Percentiles rank a stretch among this genome's conserved stretches.
These are phyloP conservation scores for Cyberlindnera nakhonratchasimensis DNA, from an alignment of 805 yeast species.

Conservation along the genomic window DNA sequence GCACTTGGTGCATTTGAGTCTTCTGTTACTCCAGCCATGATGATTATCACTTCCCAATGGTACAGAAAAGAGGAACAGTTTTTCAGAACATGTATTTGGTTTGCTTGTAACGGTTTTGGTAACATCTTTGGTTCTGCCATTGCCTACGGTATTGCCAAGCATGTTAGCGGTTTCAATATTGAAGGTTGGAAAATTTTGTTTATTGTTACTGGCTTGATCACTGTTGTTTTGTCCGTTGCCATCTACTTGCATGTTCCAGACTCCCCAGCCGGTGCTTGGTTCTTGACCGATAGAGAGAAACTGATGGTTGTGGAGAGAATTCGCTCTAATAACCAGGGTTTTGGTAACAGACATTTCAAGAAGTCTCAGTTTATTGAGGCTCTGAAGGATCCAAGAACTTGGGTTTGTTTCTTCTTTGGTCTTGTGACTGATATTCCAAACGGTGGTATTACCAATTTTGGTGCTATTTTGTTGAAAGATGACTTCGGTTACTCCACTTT, in stretches of 20 bases:
- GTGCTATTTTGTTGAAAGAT: slow-evolving; percentile 17
- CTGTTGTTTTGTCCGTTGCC: slow-evolving; percentile 47
- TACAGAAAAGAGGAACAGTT: slow-evolving; percentile 47
- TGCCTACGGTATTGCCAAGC: slow-evolving; percentile 48
- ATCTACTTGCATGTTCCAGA: slow-evolving; percentile 52
- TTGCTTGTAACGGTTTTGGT: slow-evolving; percentile 44
- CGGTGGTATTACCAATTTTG: slow-evolving; percentile 40
- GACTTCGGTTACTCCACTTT: slow-evolving; percentile 29
- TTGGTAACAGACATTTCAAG: slow-evolving; percentile 53
- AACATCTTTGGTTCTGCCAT: slow-evolving; percentile 46
- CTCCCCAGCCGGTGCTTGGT: slow-evolving; percentile 48
- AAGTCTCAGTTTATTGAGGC: slow-evolving; percentile 52
- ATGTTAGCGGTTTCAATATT: slow-evolving; percentile 36
- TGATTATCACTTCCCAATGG: slow-evolving; percentile 54
- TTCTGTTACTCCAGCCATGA: slow-evolving; percentile 53
- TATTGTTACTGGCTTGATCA: slow-evolving; percentile 58
- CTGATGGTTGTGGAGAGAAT: slow-evolving; percentile 48
- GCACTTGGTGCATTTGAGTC: slow-evolving; percentile 51
- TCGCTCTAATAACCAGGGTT: slow-evolving; percentile 52
- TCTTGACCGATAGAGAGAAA: slow-evolving; percentile 44
- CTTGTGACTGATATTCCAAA: slow-evolving; percentile 44
- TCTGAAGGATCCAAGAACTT: slow-evolving; percentile 45
- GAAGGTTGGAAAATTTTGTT: slow-evolving; percentile 60
- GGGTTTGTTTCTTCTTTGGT: slow-evolving; percentile 42
- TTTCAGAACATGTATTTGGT: slow-evolving; percentile 41